Percentiles rank a stretch among this genome's conserved stretches.
Conservation (phyloP, 495 filamentous ascomycete genomes). For the Penicillium angulare region DNA sequence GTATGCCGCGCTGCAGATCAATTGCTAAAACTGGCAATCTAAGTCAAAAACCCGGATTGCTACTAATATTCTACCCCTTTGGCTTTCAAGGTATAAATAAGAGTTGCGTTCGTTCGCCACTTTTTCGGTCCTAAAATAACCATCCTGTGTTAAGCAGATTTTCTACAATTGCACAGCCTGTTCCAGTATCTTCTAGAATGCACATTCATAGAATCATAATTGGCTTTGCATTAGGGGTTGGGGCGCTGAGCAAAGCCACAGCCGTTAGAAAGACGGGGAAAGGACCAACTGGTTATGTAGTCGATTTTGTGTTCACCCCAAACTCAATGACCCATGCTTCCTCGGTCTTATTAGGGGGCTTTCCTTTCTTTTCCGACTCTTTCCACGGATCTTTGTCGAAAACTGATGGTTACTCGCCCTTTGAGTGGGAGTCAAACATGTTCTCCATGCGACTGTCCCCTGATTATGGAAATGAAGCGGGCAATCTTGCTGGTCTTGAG, state of each 20-base stretch:
- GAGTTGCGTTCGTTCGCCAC: no score
- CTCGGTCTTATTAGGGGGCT: neutral
- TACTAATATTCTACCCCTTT: no score
- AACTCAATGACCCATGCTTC: neutral
- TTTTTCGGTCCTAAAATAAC: no score
- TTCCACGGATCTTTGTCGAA: neutral
- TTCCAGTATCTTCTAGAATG: no score
- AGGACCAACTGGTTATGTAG: neutral
- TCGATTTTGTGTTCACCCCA: neutral
- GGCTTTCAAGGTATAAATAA: no score
- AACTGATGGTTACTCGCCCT: neutral
- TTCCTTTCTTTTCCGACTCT: neutral
- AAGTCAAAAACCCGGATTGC: no score
- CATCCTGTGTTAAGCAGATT: no score
- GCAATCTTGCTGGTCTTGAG: neutral
- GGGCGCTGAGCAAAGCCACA: neutral
- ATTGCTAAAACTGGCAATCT: no score
- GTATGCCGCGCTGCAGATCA: no score
- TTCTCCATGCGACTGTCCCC: neutral
- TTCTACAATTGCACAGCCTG: no score
- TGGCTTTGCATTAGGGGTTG: conserved; percentile 1
- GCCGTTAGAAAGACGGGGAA: neutral
- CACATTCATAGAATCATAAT: no score
- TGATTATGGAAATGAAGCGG: neutral
- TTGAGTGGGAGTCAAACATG: neutral